Conservation (phyloP, 208 protist species). For the Acanthamoeba lenticulata region DNA sequence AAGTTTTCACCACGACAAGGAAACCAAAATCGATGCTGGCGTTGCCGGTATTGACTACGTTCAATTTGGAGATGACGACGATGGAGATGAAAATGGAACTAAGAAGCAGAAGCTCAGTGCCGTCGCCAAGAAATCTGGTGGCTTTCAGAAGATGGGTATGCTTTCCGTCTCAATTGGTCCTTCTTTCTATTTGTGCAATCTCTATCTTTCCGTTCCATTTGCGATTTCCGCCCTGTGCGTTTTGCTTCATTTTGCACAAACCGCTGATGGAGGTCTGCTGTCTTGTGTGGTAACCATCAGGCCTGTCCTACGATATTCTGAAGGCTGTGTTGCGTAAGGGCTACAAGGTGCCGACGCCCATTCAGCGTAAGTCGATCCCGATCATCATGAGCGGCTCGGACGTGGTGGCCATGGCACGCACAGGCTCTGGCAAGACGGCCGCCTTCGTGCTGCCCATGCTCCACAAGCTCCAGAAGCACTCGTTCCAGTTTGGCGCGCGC, state of each 20-base stretch:
- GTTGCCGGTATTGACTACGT: conserved; percentile 18
- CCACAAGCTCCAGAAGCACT: conserved; percentile 92
- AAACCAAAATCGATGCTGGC: neutral
- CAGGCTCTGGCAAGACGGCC: conserved; percentile 99
- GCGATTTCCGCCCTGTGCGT: neutral
- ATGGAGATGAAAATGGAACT: neutral
- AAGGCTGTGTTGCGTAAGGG: conserved; percentile 95
- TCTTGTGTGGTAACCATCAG: too few relatives aligned
- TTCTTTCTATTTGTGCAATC: neutral
- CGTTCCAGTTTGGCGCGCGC: conserved; percentile 89
- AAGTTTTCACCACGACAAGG: neutral
- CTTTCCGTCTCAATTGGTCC: neutral
- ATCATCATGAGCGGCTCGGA: conserved; percentile 93
- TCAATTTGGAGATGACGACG: neutral
- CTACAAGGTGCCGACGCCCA: conserved; percentile 98
- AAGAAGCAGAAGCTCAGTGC: neutral
- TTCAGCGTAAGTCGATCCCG: conserved; percentile 96
- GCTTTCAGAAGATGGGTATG: conserved; percentile 49
- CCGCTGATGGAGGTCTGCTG: neutral
- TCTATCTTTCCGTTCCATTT: neutral
- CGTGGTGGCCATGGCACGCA: conserved; percentile 99
- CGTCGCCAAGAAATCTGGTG: conserved; percentile 37
- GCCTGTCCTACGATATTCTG: conserved; percentile 92
- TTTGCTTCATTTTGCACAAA: neutral
- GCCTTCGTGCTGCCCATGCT: conserved; percentile 99